Conservation (phyloP, 139 green algal genomes). For the Volvox africanus region DNA sequence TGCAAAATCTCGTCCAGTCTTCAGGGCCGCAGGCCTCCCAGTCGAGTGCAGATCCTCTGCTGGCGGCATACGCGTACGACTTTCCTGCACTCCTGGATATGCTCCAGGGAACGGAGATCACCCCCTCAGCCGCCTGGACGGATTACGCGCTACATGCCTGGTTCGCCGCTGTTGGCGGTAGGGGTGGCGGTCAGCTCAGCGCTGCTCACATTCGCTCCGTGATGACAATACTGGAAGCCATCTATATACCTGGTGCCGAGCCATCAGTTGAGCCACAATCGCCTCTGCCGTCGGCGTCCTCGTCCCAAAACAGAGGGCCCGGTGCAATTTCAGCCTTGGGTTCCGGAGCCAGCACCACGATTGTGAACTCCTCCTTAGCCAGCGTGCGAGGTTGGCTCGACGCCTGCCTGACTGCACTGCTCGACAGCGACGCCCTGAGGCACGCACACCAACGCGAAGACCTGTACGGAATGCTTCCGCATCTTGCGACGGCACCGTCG, state of each 20-base stretch:
- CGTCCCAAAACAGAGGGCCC: no score
- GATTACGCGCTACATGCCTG: slow-evolving; percentile 17
- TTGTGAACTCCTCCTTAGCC: not conserved
- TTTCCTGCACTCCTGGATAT: slow-evolving; percentile 3
- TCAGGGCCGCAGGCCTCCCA: not conserved
- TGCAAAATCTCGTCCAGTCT: not conserved
- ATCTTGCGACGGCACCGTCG: slow-evolving; percentile 18
- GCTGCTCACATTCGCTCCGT: not conserved
- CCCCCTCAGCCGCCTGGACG: not conserved
- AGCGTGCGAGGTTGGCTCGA: slow-evolving; percentile 22
- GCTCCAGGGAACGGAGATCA: not conserved
- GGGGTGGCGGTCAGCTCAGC: not conserved
- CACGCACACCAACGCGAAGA: slow-evolving; percentile 2
- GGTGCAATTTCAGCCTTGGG: not conserved
- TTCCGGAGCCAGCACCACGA: not conserved
- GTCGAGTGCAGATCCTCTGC: not conserved
- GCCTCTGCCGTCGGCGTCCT: not conserved
- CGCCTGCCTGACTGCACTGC: slow-evolving; percentile 4
- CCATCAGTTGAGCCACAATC: not conserved
- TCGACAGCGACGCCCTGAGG: slow-evolving; percentile 18
- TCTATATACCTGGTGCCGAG: not conserved
- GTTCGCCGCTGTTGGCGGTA: not conserved
- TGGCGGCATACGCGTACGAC: not conserved
- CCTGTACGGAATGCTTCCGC: slow-evolving; percentile 22
- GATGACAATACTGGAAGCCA: not conserved